phyloP scores from a whole-genome alignment of 306 rosid species.

The Lupinus albus region DNA sequence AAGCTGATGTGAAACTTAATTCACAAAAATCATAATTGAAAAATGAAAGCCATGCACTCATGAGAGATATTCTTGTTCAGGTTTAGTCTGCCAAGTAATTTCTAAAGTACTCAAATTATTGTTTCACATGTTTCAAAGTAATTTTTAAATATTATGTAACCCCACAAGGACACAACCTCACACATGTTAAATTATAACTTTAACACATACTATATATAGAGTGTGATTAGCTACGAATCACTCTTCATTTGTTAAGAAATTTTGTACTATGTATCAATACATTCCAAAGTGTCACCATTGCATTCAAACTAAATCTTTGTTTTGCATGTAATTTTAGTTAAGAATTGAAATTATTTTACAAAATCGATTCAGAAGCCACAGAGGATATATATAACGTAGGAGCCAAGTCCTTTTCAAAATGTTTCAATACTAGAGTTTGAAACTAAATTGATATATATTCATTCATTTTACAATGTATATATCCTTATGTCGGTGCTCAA shows the following conservation, averaged over 20 bases:
- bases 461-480: not conserved
- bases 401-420: slow-evolving; percentile 39
- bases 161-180: no score
- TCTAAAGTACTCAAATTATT: no score
- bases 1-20: no score
- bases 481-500: slow-evolving; percentile 9
- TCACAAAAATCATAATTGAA: no score
- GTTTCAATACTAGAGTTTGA: slow-evolving; percentile 38
- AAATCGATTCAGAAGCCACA: slow-evolving; percentile 22
- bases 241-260: not conserved
- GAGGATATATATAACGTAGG: slow-evolving; percentile 1
- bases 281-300: slow-evolving; percentile 28
- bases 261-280: slow-evolving; percentile 17
- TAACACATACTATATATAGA: no score
- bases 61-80: no score
- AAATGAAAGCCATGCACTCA: slow-evolving; percentile 9
- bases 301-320: slow-evolving; percentile 18
- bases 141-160: no score
- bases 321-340: slow-evolving; percentile 39
- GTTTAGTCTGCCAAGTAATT: no score
- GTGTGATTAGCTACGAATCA: no score
- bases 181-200: no score
- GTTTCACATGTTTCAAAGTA: no score
- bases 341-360: slow-evolving; percentile 23
- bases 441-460: slow-evolving; percentile 17